Evolutionary conservation across 768 basidiomycete genomes (phyloP), one percentile per base, ranked within the genome.

Genomic region (Leccinum pellstonianum): DNA sequence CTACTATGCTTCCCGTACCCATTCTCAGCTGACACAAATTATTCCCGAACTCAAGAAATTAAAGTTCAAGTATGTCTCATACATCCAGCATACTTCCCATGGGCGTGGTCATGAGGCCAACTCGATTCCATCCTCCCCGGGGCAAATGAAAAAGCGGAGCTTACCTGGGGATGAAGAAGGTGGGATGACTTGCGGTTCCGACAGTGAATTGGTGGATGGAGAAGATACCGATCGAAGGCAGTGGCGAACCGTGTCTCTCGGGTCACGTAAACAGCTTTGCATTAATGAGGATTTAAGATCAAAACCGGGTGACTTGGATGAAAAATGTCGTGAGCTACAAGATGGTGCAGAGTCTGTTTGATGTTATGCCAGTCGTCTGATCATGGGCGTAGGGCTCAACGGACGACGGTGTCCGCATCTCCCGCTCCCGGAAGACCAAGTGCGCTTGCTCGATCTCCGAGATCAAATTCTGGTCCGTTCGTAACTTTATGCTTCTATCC

Each of bases 1-100:
- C 61, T 97, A 86, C 72, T 97, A 95, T 68, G 91, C 95, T 0
- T 98, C 97, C 0, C 81, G 96, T 33, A 99, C 96, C 1, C 96
- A 99, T 74, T 95, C 95, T 2, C 96, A 99, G 68, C 83, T 99
- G 4, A 81, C 94, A 2, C 96, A 99, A 71, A 81, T 98, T 4
- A 79, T 95, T 17, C 88, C 90, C 4, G 97, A 99, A 69, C 78
- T 98, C 10, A 81, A 77, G 43, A 89, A 85, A 65, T 82, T 96
- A n/a, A 79, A 79, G 62, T 71, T 95, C 70, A 70, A 74, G 17
- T 55, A 76, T 52, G 56, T 65, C 27, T 71, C 71, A 19, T 53
- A 60, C 27, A 38, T 35, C 38, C 41, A 58, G 3, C 48, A 61
- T 52, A 61, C 66, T n/a, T 61, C 74, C 11, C 64, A 59, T 4